Evolutionary conservation across 371 early-diverging fungal genomes (phyloP), one percentile per base, ranked within the genome.

Genomic region (Lichtheimia ramosa): DNA sequence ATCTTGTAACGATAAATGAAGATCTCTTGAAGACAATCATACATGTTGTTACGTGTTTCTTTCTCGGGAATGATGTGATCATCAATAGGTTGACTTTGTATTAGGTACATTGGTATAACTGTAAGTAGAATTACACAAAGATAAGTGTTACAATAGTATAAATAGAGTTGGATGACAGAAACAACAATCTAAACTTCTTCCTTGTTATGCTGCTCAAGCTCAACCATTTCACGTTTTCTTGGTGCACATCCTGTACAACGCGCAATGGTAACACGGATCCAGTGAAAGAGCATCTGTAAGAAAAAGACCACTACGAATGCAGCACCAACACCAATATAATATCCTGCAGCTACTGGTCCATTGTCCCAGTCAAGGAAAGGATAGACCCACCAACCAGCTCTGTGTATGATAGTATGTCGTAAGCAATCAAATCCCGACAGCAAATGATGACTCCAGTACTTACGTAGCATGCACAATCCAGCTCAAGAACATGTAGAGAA

Each of bases 291-390:
- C n/a, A 71, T 53, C 21, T 76, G 65, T 1, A 78, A 28, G 58
- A 82, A 80, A 51, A 74, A 84, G 18, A 70, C 60, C 1, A 76
- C 56, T 3, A 82, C 42, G 0, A 68, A 69, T n/a, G 77, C 51
- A 0, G 68, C 63, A 7, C 66, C 81, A 0, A 81, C 82, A 3
- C 71, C 54, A 40, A 75, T 18, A 43, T 83, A 83, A 68, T 72
- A 77, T 6, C 72, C 64, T 2, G 74, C 79, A 6, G 74, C 71
- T 2, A 58, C 67, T 0, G 69, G 59, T 1, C 85, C 85, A 48
- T 75, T 74, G 15, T 57, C 49, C 83, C 85, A 85, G 50, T 81
- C 58, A 48, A 85, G 56, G 56, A 85, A 83, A 0, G 81, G 72
- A 63, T 85, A 83, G 0, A 82, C 80, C 82, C 85, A 85, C 13